A percentile compares a stretch with the other conserved stretches of the same genome.
Conservation (phyloP, 805 yeast species). For the Dipodascus geniculatus region DNA sequence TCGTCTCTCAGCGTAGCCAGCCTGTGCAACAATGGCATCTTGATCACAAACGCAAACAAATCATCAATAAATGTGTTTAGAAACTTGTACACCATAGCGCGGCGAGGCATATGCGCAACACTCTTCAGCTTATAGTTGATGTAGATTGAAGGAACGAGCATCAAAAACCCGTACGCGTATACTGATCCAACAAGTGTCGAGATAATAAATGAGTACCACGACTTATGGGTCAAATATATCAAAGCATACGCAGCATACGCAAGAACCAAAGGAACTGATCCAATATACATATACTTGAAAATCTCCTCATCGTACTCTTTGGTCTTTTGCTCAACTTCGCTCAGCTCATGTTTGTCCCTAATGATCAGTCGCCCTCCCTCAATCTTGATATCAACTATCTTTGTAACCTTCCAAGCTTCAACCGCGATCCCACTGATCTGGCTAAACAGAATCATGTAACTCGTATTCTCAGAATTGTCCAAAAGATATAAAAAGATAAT, state of each 20-base stretch:
- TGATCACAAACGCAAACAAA: slow-evolving; percentile 31
- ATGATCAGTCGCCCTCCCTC: slow-evolving; percentile 14
- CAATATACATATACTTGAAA: slow-evolving; percentile 28
- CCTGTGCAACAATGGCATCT: slow-evolving; percentile 33
- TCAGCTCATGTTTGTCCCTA: slow-evolving; percentile 26
- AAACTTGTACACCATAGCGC: slow-evolving; percentile 32
- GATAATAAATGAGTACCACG: slow-evolving; percentile 33
- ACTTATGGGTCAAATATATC: slow-evolving; percentile 29
- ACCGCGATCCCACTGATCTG: slow-evolving; percentile 30
- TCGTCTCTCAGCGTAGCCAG: slow-evolving; percentile 33
- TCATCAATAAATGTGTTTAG: slow-evolving; percentile 32
- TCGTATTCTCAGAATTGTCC: slow-evolving; percentile 30
- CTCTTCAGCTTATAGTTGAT: slow-evolving; percentile 33
- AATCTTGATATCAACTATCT: slow-evolving; percentile 23
- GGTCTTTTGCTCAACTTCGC: slow-evolving; percentile 29
- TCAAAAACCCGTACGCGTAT: slow-evolving; percentile 32
- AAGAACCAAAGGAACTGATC: slow-evolving; percentile 27
- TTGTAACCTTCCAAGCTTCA: slow-evolving; percentile 34
- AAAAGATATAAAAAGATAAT: slow-evolving; percentile 29
- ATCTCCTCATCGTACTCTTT: slow-evolving; percentile 32
- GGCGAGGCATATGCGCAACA: slow-evolving; percentile 32
- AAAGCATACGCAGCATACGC: slow-evolving; percentile 30
- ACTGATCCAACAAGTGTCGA: slow-evolving; percentile 31
- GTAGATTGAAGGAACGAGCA: slow-evolving; percentile 30
- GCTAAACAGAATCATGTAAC: slow-evolving; percentile 27